phyloP scores from a whole-genome alignment of 371 early-diverging fungal genomes.

The Coemansia sp. region DNA sequence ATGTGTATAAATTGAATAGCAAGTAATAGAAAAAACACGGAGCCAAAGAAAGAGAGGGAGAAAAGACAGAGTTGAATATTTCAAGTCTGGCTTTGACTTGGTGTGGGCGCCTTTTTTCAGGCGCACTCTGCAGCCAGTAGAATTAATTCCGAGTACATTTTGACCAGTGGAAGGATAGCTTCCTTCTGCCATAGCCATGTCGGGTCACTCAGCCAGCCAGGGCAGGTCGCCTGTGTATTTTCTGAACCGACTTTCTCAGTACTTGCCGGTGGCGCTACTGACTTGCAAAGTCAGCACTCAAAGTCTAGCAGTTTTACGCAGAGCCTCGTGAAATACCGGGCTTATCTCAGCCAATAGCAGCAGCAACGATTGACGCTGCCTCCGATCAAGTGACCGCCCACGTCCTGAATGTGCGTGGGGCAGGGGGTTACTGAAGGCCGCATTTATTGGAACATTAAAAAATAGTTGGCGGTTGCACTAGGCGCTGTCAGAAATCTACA shows the following conservation, averaged over 20 bases:
- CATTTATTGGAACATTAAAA: neutral
- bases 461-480: neutral
- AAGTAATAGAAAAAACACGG: neutral
- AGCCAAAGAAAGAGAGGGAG: neutral
- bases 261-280: neutral
- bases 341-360: constrained; percentile 14
- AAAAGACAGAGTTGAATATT: neutral
- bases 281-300: neutral
- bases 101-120: neutral
- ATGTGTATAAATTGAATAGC: neutral
- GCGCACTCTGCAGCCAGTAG: constrained; percentile 1
- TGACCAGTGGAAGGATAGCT: too few species aligned
- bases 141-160: neutral
- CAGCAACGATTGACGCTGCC: neutral
- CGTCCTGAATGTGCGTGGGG: neutral
- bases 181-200: neutral
- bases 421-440: neutral
- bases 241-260: neutral
- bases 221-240: neutral
- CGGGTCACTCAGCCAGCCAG: neutral
- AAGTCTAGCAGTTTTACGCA: neutral
- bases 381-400: constrained; percentile 3
- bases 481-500: neutral
- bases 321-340: constrained; percentile 4
- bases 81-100: too few species aligned